Evolutionary conservation across 164 flowering plant genomes (phyloP).

Genomic region (Chimonanthus salicifolius): DNA sequence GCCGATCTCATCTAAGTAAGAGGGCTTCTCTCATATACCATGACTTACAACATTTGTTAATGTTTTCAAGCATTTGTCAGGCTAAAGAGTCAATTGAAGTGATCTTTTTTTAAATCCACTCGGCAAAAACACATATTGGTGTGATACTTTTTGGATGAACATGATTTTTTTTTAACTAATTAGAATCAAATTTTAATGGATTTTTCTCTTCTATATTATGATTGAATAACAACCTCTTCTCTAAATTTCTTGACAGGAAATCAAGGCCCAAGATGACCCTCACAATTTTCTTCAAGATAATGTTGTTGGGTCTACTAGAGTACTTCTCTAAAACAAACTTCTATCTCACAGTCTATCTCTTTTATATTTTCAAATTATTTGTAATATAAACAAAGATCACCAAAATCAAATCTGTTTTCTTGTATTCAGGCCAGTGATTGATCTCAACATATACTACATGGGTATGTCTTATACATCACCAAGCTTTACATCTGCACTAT

Average conservation of each 20-base stretch:
- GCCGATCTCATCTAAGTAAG: too few relatives aligned
- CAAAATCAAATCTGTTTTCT: too few relatives aligned
- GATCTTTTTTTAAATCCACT: too few relatives aligned
- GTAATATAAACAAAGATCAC: background rate
- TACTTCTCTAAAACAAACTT: constrained; percentile 25
- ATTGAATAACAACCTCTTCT: background rate
- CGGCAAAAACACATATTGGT: too few relatives aligned
- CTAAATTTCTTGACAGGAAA: constrained; percentile 37
- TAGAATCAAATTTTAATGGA: too few relatives aligned
- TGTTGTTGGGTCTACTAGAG: constrained; percentile 76
- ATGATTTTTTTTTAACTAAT: too few relatives aligned
- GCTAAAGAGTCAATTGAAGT: too few relatives aligned
- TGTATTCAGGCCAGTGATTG: constrained; percentile 69
- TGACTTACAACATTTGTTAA: too few relatives aligned
- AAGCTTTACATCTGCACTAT: constrained; percentile 60
- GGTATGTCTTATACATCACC: constrained; percentile 78
- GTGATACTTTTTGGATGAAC: too few relatives aligned
- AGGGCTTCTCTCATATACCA: too few relatives aligned
- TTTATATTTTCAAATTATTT: background rate
- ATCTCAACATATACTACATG: constrained; percentile 71
- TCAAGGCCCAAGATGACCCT: constrained; percentile 72
- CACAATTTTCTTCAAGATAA: constrained; percentile 51
- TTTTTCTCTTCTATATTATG: background rate
- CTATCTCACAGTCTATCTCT: background rate
- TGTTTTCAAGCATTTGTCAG: too few relatives aligned